phyloP scores from a whole-genome alignment of 129 eudicot species.

The Lactuca saligna region DNA sequence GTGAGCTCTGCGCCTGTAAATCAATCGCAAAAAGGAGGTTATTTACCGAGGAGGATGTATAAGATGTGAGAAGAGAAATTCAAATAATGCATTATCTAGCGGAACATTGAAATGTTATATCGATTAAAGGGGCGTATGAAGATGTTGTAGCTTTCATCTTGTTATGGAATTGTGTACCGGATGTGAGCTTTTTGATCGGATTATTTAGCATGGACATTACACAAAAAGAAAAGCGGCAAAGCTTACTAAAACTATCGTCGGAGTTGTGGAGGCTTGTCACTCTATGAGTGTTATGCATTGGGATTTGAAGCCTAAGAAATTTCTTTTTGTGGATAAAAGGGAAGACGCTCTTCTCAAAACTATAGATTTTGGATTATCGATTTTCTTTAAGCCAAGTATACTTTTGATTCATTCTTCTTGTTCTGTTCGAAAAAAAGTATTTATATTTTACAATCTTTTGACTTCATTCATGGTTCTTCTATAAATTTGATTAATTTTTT shows the following conservation, averaged over 20 bases:
- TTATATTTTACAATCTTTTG: too few relatives aligned
- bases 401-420: background rate
- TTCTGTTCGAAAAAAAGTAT: too few relatives aligned
- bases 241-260: constrained; percentile 72
- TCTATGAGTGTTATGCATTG: constrained; percentile 87
- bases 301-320: constrained; percentile 75
- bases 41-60: constrained; percentile 72
- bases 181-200: constrained; percentile 83
- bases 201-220: constrained; percentile 71
- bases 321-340: constrained; percentile 59
- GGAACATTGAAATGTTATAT: constrained; percentile 71
- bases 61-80: constrained; percentile 85
- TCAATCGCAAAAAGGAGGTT: constrained; percentile 83
- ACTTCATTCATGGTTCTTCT: too few relatives aligned
- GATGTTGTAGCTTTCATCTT: constrained; percentile 77
- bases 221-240: constrained; percentile 81
- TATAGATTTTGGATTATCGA: constrained; percentile 72
- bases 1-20: constrained; percentile 68
- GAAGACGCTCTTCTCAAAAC: constrained; percentile 78
- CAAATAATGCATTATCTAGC: constrained; percentile 87
- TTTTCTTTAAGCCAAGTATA: constrained; percentile 80
- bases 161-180: constrained; percentile 84
- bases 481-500: background rate
- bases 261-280: constrained; percentile 82
- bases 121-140: constrained; percentile 82